phyloP scores from a whole-genome alignment of 139 green algal genomes.

The Chlamydomonas sp. region DNA sequence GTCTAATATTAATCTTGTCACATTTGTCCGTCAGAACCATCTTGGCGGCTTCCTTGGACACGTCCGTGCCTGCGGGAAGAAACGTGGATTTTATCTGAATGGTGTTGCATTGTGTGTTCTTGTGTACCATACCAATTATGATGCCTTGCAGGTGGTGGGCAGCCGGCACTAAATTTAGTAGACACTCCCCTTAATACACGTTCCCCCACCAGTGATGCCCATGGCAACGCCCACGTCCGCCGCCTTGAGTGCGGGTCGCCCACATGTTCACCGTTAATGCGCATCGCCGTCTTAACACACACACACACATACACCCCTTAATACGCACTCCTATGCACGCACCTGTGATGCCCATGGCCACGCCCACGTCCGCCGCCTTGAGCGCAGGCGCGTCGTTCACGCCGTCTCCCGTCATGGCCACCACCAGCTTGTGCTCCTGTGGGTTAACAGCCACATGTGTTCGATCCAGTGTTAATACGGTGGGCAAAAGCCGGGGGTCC shows the following conservation, averaged over 20 bases:
- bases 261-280: constrained; percentile 50
- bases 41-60: constrained; percentile 92
- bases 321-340: neutral
- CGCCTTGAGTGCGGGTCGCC: constrained; percentile 83
- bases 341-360: neutral
- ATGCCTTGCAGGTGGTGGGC: no score
- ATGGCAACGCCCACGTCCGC: constrained; percentile 96
- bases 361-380: neutral
- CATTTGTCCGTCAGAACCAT: constrained; percentile 97
- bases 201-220: constrained; percentile 81
- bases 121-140: no score
- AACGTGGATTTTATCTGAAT: no score
- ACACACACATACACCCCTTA: constrained; percentile 3
- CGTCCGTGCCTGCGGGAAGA: constrained; percentile 19
- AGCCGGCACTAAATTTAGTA: no score
- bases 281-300: constrained; percentile 21
- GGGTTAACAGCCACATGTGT: neutral
- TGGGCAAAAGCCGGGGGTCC: neutral
- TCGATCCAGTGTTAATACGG: neutral
- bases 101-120: no score
- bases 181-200: no score
- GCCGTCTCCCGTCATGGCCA: no score
- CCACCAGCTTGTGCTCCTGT: neutral
- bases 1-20: neutral
- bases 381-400: no score